A percentile compares a stretch with the other conserved stretches of the same genome.
Evolutionary conservation across 306 rosid species (phyloP).

Genomic region (Malus fusca): DNA sequence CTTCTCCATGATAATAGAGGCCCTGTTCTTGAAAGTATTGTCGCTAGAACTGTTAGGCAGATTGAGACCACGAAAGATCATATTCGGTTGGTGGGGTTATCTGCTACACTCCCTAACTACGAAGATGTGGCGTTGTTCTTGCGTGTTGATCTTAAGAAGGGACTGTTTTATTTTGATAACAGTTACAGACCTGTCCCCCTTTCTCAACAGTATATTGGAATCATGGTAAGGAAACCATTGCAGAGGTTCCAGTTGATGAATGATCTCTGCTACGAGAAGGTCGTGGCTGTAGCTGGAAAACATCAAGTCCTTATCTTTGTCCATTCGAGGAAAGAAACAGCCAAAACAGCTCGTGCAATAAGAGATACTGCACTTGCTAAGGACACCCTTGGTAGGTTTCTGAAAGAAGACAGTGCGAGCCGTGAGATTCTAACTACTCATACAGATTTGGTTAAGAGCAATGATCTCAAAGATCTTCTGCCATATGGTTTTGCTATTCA

Average conservation of each 20-base stretch:
- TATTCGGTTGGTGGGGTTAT: conserved; percentile 89
- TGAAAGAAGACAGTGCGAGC: conserved; percentile 95
- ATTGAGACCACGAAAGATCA: conserved; percentile 84
- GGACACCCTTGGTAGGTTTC: conserved; percentile 86
- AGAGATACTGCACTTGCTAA: conserved; percentile 90
- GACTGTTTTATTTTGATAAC: conserved; percentile 75
- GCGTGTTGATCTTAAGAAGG: conserved; percentile 66
- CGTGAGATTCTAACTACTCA: conserved; percentile 93
- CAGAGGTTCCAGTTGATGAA: conserved; percentile 99
- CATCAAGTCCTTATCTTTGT: conserved; percentile 96
- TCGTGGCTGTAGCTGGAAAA: conserved; percentile 90
- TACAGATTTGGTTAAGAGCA: conserved; percentile 89
- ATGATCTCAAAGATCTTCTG: conserved; percentile 88
- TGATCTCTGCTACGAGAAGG: conserved; percentile 88
- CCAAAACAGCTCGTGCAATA: conserved; percentile 98
- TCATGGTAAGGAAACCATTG: conserved; percentile 85
- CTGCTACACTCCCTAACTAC: conserved; percentile 90
- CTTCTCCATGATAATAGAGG: conserved; percentile 98
- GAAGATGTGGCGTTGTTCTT: conserved; percentile 86
- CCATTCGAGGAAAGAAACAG: conserved; percentile 91
- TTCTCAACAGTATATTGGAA: conserved; percentile 89
- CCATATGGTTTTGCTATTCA: conserved; percentile 97
- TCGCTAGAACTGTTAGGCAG: conserved; percentile 97
- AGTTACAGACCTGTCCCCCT: conserved; percentile 96
- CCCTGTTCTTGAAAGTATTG: conserved; percentile 95